Evolutionary conservation across 176 grass and related monocot species (phyloP).

Genomic region (Avena atlantica): DNA sequence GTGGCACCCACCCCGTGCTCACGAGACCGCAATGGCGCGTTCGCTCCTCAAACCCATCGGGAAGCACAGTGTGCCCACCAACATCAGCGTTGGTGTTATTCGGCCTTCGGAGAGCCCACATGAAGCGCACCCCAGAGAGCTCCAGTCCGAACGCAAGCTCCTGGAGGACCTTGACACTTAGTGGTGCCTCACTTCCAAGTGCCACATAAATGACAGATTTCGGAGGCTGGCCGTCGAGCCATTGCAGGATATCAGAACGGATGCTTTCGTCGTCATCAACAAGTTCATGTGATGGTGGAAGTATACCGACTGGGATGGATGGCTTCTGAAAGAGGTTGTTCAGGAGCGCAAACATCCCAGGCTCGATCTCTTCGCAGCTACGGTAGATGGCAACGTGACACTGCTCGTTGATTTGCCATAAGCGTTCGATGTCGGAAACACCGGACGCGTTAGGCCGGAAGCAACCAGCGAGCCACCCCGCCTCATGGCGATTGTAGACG

Average conservation of each 20-base stretch:
- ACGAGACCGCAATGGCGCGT: background rate
- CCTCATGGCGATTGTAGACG: background rate
- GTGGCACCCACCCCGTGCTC: background rate
- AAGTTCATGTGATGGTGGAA: background rate
- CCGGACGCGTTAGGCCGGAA: background rate
- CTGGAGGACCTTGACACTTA: conserved; percentile 41
- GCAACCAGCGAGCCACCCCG: background rate
- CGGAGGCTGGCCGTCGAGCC: conserved; percentile 41
- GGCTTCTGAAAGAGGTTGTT: background rate
- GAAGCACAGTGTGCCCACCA: background rate
- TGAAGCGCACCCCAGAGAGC: conserved; percentile 51
- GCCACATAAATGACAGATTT: conserved; percentile 63
- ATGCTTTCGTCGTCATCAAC: too few relatives aligned
- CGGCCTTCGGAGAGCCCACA: conserved; percentile 61
- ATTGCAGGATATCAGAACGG: conserved; percentile 22
- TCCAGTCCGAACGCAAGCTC: conserved; percentile 62
- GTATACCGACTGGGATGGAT: background rate
- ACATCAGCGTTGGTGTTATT: background rate
- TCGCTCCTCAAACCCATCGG: background rate
- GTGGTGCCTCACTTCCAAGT: conserved; percentile 56
- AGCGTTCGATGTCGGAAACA: background rate
- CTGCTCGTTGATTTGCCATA: background rate
- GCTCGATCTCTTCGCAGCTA: background rate
- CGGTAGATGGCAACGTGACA: background rate
- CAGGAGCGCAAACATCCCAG: background rate